phyloP scores from a whole-genome alignment of 1,284 basidiomycete species.

The Limonomyces culmigenus region DNA sequence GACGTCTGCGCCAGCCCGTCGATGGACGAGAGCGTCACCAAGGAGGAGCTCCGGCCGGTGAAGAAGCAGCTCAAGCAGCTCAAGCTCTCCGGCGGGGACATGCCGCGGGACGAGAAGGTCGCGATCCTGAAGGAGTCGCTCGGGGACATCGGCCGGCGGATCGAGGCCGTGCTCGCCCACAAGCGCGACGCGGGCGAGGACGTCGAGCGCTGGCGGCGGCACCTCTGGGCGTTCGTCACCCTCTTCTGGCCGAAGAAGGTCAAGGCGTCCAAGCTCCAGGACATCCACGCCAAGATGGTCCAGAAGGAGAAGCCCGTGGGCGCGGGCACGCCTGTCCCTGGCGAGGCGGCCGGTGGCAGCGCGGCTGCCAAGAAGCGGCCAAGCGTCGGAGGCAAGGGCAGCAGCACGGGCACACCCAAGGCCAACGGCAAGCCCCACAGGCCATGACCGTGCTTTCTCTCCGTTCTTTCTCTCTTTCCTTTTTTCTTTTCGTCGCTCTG shows the following conservation, averaged over 20 bases:
- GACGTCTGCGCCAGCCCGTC: constrained; percentile 52
- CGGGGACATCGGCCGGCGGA: constrained; percentile 84
- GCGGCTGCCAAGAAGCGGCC: constrained; percentile 26
- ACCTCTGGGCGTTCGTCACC: constrained; percentile 59
- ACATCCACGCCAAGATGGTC: constrained; percentile 88
- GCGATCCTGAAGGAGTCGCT: constrained; percentile 91
- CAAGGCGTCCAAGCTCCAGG: constrained; percentile 78
- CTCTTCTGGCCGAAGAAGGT: constrained; percentile 97
- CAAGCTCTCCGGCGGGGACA: constrained; percentile 81
- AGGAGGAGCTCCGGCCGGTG: constrained; percentile 91
- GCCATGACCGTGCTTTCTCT: constrained; percentile 12
- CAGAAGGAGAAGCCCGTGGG: constrained; percentile 74
- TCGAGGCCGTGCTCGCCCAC: constrained; percentile 67
- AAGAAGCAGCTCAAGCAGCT: constrained; percentile 98
- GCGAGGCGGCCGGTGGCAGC: constrained; percentile 30
- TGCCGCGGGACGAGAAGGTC: constrained; percentile 90
- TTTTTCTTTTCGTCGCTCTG: too few relatives aligned
- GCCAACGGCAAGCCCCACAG: constrained; percentile 35
- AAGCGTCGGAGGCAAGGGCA: constrained; percentile 32
- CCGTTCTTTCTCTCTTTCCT: not conserved
- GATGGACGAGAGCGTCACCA: constrained; percentile 92
- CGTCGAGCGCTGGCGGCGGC: constrained; percentile 69
- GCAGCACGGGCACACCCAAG: constrained; percentile 13
- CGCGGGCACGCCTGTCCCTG: too few relatives aligned
- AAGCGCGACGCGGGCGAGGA: constrained; percentile 70